A percentile compares a stretch with the other conserved stretches of the same genome.
phyloP scores from a whole-genome alignment of 129 eudicot species.

The Lonicera japonica region DNA sequence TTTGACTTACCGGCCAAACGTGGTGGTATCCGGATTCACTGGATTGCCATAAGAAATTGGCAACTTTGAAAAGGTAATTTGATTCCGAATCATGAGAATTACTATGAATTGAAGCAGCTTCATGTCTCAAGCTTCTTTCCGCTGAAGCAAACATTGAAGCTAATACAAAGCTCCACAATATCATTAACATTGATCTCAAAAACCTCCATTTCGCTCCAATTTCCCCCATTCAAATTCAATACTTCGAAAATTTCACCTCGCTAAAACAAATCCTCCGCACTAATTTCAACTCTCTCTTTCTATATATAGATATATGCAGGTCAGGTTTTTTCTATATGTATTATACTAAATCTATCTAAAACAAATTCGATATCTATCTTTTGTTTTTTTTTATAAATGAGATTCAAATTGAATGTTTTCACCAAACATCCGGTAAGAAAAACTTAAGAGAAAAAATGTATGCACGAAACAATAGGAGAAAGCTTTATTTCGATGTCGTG shows the following conservation, averaged over 20 bases:
- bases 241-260: not conserved
- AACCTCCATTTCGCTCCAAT: slow-evolving; percentile 31
- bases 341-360: too few relatives aligned
- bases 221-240: slow-evolving; percentile 36
- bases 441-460: too few relatives aligned
- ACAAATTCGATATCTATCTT: too few relatives aligned
- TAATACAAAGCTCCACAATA: slow-evolving; percentile 38
- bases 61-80: slow-evolving; percentile 20
- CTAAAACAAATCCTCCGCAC: not conserved
- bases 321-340: too few relatives aligned
- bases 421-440: too few relatives aligned
- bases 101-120: not conserved
- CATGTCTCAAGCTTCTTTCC: slow-evolving; percentile 33
- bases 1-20: slow-evolving; percentile 87
- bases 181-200: slow-evolving; percentile 21
- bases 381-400: too few relatives aligned
- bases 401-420: too few relatives aligned
- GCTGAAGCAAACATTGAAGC: slow-evolving; percentile 67
- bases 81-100: slow-evolving; percentile 12
- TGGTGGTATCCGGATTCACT: slow-evolving; percentile 73
- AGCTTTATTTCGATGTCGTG: too few relatives aligned
- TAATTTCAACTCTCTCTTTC: too few relatives aligned
- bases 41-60: slow-evolving; percentile 52
- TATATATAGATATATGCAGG: too few relatives aligned
- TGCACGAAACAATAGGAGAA: too few relatives aligned